phyloP scores from a whole-genome alignment of 208 protist species.

The Trypanosoma brucei region DNA sequence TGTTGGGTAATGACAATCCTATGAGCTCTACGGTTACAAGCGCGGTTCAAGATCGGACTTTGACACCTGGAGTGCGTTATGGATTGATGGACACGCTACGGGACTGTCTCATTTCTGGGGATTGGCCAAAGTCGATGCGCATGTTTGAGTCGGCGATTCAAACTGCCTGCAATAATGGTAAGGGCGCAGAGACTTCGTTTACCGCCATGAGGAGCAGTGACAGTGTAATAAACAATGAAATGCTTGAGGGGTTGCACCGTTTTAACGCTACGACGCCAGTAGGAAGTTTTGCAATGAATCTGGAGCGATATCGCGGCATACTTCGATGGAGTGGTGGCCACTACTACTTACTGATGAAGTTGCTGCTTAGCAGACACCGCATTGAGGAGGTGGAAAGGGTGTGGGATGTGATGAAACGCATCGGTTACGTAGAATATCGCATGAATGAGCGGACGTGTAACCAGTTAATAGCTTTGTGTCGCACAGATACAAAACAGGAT shows the following conservation, averaged over 20 bases:
- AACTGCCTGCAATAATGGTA: constrained; percentile 10
- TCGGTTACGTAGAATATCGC: constrained; percentile 58
- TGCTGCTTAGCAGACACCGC: constrained; percentile 46
- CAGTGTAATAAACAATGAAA: constrained; percentile 20
- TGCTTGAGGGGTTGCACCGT: constrained; percentile 32
- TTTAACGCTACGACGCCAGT: constrained; percentile 28
- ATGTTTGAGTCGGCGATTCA: constrained; percentile 46
- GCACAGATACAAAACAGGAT: constrained; percentile 3
- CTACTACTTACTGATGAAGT: constrained; percentile 64
- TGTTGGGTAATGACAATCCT: too few relatives aligned
- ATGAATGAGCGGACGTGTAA: constrained; percentile 59
- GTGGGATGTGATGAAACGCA: constrained; percentile 64
- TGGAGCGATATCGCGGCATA: constrained; percentile 29
- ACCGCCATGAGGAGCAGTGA: not conserved
- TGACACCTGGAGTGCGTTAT: constrained; percentile 27
- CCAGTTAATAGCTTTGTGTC: constrained; percentile 43
- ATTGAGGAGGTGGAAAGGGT: constrained; percentile 46
- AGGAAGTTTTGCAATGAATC: not conserved
- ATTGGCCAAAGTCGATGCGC: constrained; percentile 49
- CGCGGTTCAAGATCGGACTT: constrained; percentile 8
- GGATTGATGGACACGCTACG: constrained; percentile 53
- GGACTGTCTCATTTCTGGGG: constrained; percentile 52
- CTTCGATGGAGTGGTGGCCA: constrained; percentile 65
- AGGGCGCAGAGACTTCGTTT: not conserved
- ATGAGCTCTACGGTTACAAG: too few relatives aligned